phyloP scores from a whole-genome alignment of 495 filamentous ascomycete species.

The Talaromyces proteolyticus region DNA sequence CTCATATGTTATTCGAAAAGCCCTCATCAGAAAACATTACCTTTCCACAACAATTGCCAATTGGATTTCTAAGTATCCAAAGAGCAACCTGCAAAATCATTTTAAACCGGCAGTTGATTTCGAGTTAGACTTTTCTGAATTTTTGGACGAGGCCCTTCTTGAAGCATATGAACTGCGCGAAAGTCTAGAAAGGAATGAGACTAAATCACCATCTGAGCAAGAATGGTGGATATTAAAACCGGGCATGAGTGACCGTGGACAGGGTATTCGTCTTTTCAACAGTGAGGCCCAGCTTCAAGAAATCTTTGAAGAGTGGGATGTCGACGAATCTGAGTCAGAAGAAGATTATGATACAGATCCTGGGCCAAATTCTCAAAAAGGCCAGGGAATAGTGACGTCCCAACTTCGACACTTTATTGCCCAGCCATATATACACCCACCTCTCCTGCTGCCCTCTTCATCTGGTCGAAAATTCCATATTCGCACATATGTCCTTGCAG shows the following conservation, averaged over 20 bases:
- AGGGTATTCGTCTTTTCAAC: conserved; percentile 85
- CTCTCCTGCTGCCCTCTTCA: conserved; percentile 63
- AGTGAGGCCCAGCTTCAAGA: conserved; percentile 69
- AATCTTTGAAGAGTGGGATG: conserved; percentile 87
- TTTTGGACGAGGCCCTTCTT: conserved; percentile 84
- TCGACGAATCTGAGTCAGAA: conserved; percentile 47
- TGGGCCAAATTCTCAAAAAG: conserved; percentile 6
- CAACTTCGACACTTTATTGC: conserved; percentile 94
- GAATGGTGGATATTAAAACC: conserved; percentile 99
- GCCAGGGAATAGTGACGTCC: conserved; percentile 64
- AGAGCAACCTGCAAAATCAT: conserved; percentile 57
- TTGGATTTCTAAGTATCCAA: conserved; percentile 78
- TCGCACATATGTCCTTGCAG: conserved; percentile 78
- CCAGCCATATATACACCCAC: conserved; percentile 91
- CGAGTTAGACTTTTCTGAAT: conserved; percentile 94
- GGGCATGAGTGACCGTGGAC: conserved; percentile 92
- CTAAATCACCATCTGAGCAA: conserved; percentile 37
- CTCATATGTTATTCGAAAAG: conserved; percentile 91
- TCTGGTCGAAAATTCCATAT: conserved; percentile 90
- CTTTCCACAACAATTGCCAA: conserved; percentile 70
- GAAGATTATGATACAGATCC: conserved; percentile 26
- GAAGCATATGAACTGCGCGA: conserved; percentile 84
- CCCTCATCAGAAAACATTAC: conserved; percentile 95
- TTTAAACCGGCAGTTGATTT: conserved; percentile 74
- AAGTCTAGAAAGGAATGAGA: conserved; percentile 61